Evolutionary conservation across 768 basidiomycete genomes (phyloP), one percentile per base, ranked within the genome.

Genomic region (Royoungia palumana): DNA sequence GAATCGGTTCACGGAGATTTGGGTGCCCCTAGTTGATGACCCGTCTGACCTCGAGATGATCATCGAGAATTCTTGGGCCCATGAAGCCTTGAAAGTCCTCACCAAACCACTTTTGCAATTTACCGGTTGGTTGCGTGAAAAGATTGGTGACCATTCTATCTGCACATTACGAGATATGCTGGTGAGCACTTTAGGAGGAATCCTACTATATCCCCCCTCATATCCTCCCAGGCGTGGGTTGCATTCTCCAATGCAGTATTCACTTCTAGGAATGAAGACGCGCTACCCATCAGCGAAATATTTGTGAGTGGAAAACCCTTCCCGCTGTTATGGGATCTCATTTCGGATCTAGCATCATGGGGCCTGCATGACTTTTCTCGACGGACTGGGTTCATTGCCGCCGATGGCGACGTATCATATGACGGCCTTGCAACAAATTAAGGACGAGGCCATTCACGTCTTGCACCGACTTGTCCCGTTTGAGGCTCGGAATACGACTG

Each of bases 1-100:
- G 17, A 99, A 98, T 70, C 83, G 96, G 5, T 99, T 99, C 70
- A 99, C 96, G 4, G 96, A 99, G 66, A 95, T 99, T 27, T 99
- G 96, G 95, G 96, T 99, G 0, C 94, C 95, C 4, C 72, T 83
- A 16, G 79, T 97, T 25, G 82, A 89, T 48, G 75, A 82, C 50
- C 75, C 82, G 16, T 59, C 63, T 6, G 96, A 99, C 63, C 71
- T 95, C 7, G 74, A 81, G 50, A 75, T 89, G 58, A 95, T 99
- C 58, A 73, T 98, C 21, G 69, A 75, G 11, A 78, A 71, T 44
- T 75, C 81, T 2, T 96, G 93, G 92, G 70, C 71, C 38, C 64
- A 77, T 43, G 74, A 78, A 3, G 57, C 64, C 10, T 68, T 96
- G 43, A 70, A 67, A 37, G 47, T 53, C 2, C 87, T 80, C 58